Percentiles rank a stretch among this genome's conserved stretches.
phyloP scores from a whole-genome alignment of 2,329 filamentous ascomycete genomes.

The Diaporthe nobilis region DNA sequence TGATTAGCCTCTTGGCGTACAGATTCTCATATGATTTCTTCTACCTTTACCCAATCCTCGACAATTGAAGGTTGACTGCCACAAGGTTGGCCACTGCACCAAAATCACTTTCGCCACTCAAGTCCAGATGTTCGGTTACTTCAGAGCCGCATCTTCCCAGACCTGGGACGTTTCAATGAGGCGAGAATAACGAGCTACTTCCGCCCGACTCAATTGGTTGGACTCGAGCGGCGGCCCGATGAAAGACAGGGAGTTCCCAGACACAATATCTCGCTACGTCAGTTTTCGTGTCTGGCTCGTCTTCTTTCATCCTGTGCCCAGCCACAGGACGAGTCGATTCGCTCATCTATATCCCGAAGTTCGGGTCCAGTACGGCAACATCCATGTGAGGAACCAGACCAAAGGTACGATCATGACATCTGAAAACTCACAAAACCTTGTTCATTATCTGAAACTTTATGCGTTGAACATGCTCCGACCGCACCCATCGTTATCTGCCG shows the following conservation, averaged over 20 bases:
- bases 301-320: not conserved
- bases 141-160: slow-evolving; percentile 13
- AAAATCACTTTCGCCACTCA: not conserved
- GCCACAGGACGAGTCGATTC: not conserved
- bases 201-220: not conserved
- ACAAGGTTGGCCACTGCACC: not conserved
- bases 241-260: slow-evolving; percentile 18
- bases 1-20: not conserved
- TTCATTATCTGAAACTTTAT: slow-evolving; percentile 26
- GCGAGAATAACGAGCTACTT: not conserved
- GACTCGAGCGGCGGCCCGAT: not conserved
- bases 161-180: slow-evolving; percentile 23
- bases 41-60: not conserved
- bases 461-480: slow-evolving; percentile 3
- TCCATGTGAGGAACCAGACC: not conserved
- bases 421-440: slow-evolving; percentile 19
- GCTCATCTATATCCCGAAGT: slow-evolving; percentile 17
- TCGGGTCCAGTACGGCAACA: not conserved
- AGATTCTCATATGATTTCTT: not conserved
- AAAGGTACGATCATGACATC: slow-evolving; percentile 21
- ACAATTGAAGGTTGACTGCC: not conserved
- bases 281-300: not conserved
- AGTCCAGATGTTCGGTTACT: not conserved
- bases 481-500: not conserved
- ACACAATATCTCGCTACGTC: not conserved